Evolutionary conservation across 768 basidiomycete species (phyloP), one percentile per base, ranked within the genome.

Genomic region (Suillus sp.): DNA sequence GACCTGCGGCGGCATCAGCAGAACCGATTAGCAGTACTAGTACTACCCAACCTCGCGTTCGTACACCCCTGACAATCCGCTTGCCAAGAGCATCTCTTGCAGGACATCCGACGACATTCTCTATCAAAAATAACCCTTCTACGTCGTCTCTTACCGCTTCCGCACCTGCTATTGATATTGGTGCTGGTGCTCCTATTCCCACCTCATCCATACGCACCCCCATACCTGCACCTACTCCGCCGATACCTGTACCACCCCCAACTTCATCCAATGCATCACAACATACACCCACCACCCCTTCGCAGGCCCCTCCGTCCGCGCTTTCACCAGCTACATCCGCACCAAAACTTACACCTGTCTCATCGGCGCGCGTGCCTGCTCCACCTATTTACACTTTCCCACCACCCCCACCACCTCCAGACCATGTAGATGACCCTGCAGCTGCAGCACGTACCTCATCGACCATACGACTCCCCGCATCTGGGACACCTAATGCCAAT

Each of bases 361-460:
- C 16, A 57, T 13, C 56, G 3, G 10, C 38, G 10, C 25, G 11
- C 25, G 1, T 27, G 13, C 25, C 25, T 27, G 56, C 25, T 30
- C 56, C 37, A 40, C 56, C 56, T 30, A 27, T 57, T 7, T 57
- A 57, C 13, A 57, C 56, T 40, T 57, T 57, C 25, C 55, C 37
- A 11, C 56, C 37, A 18, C 55, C 55, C 22, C 55, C 37, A 40
- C 56, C 56, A 20, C 25, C 37, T 57, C 37, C 56, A 27, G 30
- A 35, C 40, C 56, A 57, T 4, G 56, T 27, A 18, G 18, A 20
- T 27, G 38, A 25, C 13, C 10, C 25, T 40, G 11, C 30, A n/a
- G 5, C 20, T 53, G 10, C 10, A 32, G 50, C 27, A 30, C 50
- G 30, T 32, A 9, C 20, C 20, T 20, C 25, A 25, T 40, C 55